A percentile compares a stretch with the other conserved stretches of the same genome.
These are phyloP conservation scores for Emmonsia crescens DNA, from an alignment of 2,329 filamentous ascomycete species.

Conservation along the genomic window DNA sequence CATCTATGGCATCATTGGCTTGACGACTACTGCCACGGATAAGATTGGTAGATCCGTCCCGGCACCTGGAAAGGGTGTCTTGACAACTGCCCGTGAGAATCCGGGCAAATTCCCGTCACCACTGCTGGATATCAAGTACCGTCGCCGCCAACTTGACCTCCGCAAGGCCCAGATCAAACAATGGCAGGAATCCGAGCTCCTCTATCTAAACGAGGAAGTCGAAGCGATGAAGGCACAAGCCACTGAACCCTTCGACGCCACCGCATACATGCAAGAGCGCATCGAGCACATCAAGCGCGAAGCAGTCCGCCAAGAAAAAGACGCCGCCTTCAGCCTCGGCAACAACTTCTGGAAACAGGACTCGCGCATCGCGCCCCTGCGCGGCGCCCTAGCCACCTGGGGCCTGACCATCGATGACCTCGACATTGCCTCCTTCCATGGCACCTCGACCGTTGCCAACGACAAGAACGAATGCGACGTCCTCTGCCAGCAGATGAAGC, in stretches of 20 bases:
- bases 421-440: slow-evolving; percentile 93
- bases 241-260: slow-evolving; percentile 60
- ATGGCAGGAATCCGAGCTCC: slow-evolving; percentile 90
- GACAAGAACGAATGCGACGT: slow-evolving; percentile 99
- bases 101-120: slow-evolving; percentile 89
- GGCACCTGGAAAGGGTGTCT: slow-evolving; percentile 89
- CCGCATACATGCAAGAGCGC: slow-evolving; percentile 77
- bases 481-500: slow-evolving; percentile 89
- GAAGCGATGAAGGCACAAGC: slow-evolving; percentile 78
- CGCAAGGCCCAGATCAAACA: slow-evolving; percentile 89
- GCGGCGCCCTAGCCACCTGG: slow-evolving; percentile 94
- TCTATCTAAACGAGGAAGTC: slow-evolving; percentile 87
- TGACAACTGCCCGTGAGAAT: slow-evolving; percentile 88
- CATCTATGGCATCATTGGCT: slow-evolving; percentile 86
- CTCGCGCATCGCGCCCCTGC: slow-evolving; percentile 81
- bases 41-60: slow-evolving; percentile 98
- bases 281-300: slow-evolving; percentile 78
- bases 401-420: slow-evolving; percentile 95
- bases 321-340: slow-evolving; percentile 81
- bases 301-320: slow-evolving; percentile 81
- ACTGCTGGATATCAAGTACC: slow-evolving; percentile 94
- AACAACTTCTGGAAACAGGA: slow-evolving; percentile 99
- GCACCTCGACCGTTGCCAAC: slow-evolving; percentile 95
- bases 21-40: slow-evolving; percentile 93
- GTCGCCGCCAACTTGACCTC: slow-evolving; percentile 84